Conservation (phyloP, 1,139 yeast species). For the Diutina rugosa region DNA sequence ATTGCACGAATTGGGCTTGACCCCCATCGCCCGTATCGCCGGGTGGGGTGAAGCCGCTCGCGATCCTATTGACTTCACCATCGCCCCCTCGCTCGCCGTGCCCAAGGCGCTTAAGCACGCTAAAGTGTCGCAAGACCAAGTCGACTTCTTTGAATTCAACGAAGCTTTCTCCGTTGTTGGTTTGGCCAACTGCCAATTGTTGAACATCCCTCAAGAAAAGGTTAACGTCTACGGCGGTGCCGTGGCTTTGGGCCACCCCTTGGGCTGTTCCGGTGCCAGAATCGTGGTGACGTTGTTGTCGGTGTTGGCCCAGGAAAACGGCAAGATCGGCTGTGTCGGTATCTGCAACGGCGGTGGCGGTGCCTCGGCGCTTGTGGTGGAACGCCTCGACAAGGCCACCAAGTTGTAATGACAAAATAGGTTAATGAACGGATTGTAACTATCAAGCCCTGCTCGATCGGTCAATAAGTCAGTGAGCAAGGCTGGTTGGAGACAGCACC, state of each 20-base stretch:
- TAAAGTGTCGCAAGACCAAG: conserved; percentile 41
- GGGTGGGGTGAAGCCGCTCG: conserved; percentile 99
- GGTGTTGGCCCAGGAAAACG: conserved; percentile 68
- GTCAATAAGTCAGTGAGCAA: no score
- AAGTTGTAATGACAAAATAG: conserved; percentile 10
- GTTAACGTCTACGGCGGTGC: conserved; percentile 97
- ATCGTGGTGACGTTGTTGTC: conserved; percentile 73
- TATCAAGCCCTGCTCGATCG: no score
- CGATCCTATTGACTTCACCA: conserved; percentile 85
- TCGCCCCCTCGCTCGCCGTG: conserved; percentile 86
- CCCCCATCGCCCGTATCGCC: conserved; percentile 73
- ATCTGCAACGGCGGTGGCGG: conserved; percentile 99
- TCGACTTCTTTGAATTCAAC: conserved; percentile 81
- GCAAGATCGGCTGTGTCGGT: conserved; percentile 88
- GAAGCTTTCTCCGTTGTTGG: conserved; percentile 98
- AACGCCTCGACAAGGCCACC: conserved; percentile 13
- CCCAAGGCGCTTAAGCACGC: conserved; percentile 95
- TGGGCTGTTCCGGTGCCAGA: conserved; percentile 97
- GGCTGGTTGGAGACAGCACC: no score
- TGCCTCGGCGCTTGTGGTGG: conserved; percentile 25
- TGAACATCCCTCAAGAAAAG: conserved; percentile 51
- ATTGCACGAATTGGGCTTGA: conserved; percentile 71
- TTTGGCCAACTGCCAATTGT: conserved; percentile 70
- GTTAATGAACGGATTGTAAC: conserved; percentile 4
- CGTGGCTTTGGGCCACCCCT: conserved; percentile 93